These are phyloP conservation scores for Arthrobotrys conoides DNA, from an alignment of 2,329 filamentous ascomycete species.

Conservation along the genomic window DNA sequence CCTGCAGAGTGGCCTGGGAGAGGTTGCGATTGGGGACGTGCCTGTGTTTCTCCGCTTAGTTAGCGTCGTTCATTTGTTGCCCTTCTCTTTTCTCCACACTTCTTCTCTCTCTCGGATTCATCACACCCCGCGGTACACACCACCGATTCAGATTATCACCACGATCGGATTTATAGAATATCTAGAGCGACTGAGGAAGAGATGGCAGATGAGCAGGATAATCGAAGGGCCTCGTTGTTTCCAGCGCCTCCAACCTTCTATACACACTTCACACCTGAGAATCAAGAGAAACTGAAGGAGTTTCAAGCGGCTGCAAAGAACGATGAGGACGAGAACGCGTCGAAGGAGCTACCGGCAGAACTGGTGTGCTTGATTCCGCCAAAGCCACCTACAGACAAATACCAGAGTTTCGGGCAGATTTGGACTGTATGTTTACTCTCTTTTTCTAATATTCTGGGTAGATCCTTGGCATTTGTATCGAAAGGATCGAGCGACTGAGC, in stretches of 20 bases:
- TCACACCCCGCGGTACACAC: background rate
- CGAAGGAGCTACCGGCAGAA: conserved; percentile 75
- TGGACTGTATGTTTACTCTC: conserved; percentile 70
- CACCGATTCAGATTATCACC: background rate
- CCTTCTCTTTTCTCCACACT: conserved; percentile 9
- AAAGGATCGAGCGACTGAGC: conserved; percentile 17
- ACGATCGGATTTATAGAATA: background rate
- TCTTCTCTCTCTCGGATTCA: background rate
- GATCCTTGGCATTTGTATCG: background rate
- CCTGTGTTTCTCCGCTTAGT: conserved; percentile 8
- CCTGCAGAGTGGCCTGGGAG: too few species aligned
- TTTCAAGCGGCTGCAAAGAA: conserved; percentile 66
- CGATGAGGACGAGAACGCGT: conserved; percentile 26
- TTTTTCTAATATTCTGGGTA: background rate
- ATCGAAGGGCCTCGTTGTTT: conserved; percentile 75
- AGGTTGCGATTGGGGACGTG: conserved; percentile 7
- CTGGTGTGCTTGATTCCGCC: conserved; percentile 86
- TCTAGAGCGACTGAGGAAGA: background rate
- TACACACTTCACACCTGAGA: conserved; percentile 85
- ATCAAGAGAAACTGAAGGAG: conserved; percentile 74
- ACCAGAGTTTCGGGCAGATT: conserved; percentile 79
- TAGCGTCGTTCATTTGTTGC: background rate
- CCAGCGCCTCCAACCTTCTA: conserved; percentile 92
- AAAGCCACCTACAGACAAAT: conserved; percentile 77
- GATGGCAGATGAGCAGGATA: conserved; percentile 63